Evolutionary conservation across 345 rosid species (phyloP), one percentile per base, ranked within the genome.

Genomic region (Sapria himalayana): DNA sequence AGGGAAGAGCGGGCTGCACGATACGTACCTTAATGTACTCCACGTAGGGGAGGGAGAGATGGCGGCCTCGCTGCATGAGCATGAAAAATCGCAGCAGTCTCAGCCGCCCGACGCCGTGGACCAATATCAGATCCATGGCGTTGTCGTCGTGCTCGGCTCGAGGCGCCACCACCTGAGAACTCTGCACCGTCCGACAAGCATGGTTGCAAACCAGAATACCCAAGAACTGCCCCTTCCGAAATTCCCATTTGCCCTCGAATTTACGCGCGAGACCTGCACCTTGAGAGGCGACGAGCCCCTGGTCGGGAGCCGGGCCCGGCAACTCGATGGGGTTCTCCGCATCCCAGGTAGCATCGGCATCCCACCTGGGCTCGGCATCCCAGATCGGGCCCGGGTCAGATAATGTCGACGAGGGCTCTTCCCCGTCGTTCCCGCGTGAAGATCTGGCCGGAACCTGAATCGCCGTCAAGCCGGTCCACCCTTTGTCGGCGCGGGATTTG

Each of bases 351-450:
- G 78, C 67, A 33, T 79, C 93, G 3, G 60, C 9, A 53, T 82
- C 95, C 98, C 98, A 79, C 63, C 69, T 89, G 14, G 98, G 98
- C 56, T 70, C 98, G 19, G 93, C 62, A 62, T 89, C 98, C 98
- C 98, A 89, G 36, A 89, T 89, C 7, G 98, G 93, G 64, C 98
- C 94, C 15, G 94, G 98, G 61, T 82, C 93, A 27, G 98, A 89
- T 49, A 89, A 58, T 24, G 98, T 82, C 14, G 98, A 89, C 25
- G 98, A 89, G 31, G 74, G 74, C 50, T 89, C 98, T 60, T 89
- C 98, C 58, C 74, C 74, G 56, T 89, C 98, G 60, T 72, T 82
- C 37, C 91, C 93, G 91, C 85, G 74, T 25, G 94, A 69, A 51
- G 74, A 65, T 63, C 78, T 63, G 12, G 84, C 65, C 43, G 72